A percentile compares a stretch with the other conserved stretches of the same genome.
phyloP scores from a whole-genome alignment of 495 filamentous ascomycete species.

The Penicillium canariense region DNA sequence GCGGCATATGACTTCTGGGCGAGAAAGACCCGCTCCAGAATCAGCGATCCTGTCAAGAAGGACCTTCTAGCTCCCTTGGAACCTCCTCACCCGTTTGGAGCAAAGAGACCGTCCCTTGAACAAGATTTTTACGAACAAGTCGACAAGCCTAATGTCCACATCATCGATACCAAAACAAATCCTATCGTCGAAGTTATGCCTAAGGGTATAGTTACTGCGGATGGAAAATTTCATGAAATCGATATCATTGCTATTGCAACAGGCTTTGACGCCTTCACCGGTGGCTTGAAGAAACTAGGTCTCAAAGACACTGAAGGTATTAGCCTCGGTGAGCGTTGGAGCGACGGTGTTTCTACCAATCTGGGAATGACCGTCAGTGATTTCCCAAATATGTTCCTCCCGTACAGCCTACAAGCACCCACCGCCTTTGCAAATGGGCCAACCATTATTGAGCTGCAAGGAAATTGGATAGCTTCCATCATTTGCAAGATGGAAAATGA shows the following conservation, averaged over 20 bases:
- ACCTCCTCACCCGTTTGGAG: conserved; percentile 51
- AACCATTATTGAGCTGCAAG: conserved; percentile 45
- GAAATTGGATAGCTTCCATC: conserved; percentile 48
- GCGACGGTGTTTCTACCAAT: conserved; percentile 42
- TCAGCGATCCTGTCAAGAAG: conserved; percentile 44
- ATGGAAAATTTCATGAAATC: conserved; percentile 42
- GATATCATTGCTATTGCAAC: conserved; percentile 55
- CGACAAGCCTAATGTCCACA: conserved; percentile 51
- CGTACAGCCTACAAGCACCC: conserved; percentile 47
- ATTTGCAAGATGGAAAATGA: conserved; percentile 41
- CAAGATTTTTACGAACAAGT: conserved; percentile 57
- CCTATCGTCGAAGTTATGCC: conserved; percentile 44
- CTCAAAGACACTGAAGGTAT: conserved; percentile 39
- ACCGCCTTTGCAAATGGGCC: conserved; percentile 53
- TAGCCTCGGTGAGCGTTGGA: conserved; percentile 44
- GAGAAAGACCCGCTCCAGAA: conserved; percentile 47
- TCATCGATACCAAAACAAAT: conserved; percentile 51
- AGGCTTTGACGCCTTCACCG: conserved; percentile 52
- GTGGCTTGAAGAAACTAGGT: conserved; percentile 48
- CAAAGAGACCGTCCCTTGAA: conserved; percentile 56
- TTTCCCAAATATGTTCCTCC: conserved; percentile 55
- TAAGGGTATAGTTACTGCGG: conserved; percentile 42
- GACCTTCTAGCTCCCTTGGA: conserved; percentile 55
- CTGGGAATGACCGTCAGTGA: conserved; percentile 47
- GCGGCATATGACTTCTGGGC: conserved; percentile 57